Evolutionary conservation across 2,329 filamentous ascomycete species (phyloP), one percentile per base, ranked within the genome.

Genomic region (Talaromyces amestolkiae): DNA sequence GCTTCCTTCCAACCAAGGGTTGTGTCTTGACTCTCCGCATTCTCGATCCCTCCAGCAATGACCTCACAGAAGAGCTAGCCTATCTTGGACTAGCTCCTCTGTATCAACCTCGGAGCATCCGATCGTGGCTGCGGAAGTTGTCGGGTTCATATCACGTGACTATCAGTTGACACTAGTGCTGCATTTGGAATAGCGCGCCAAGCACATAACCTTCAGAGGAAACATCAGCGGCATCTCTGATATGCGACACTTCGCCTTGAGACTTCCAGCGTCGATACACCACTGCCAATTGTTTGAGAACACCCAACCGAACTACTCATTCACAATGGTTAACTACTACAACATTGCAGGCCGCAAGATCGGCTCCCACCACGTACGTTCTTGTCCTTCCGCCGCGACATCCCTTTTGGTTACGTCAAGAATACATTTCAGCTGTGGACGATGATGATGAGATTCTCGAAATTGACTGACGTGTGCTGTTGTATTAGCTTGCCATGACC

Each of bases 401-500:
- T 65, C 17, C 31, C 67, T 60, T 62, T 61, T 68, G 27, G 51
- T 35, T 39, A 37, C 53, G 53, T 56, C 53, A 56, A 56, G n/a
- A 56, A 37, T 22, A 22, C 33, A 56, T 15, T 22, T 65, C 63
- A 68, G 59, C 27, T 66, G 63, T 65, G 63, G 65, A 67, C 17
- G 27, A 47, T 39, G 7, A 31, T 47, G 60, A 45, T 45, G 13
- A 22, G 10, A 39, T 35, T 4, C 10, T 39, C 33, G 53, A 31
- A 39, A 56, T 39, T 37, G n/a, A 56, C 53, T 56, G 33, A 56
- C 53, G 11, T 24, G 53, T 24, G 33, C 17, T 59, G 3, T 59
- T 7, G 39, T 11, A 37, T 66, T 72, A 89, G 87, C 86, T 89
- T 74, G 80, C 87, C 68, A 88, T 89, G 74, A 83, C 81, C 67